Percentiles rank a stretch among this genome's conserved stretches.
phyloP scores from a whole-genome alignment of 2,329 filamentous ascomycete genomes.

The Cadophora malorum region DNA sequence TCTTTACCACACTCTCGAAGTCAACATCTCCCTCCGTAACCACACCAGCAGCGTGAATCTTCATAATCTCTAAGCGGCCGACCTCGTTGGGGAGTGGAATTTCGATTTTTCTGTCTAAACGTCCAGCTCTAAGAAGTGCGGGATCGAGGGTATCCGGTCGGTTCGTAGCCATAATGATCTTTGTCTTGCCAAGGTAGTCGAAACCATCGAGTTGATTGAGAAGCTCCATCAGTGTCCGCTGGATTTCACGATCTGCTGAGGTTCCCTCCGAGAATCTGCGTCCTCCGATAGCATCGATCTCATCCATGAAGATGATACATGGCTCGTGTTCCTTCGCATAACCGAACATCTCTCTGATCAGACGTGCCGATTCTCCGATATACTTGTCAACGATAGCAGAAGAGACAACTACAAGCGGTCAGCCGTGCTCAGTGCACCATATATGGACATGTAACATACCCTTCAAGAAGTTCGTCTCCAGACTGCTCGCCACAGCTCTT shows the following conservation, averaged over 20 bases:
- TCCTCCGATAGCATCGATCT: conserved; percentile 98
- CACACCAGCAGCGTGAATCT: conserved; percentile 91
- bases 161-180: conserved; percentile 99
- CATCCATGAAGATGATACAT: conserved; percentile 99
- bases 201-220: conserved; percentile 99
- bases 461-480: conserved; percentile 98
- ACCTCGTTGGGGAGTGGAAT: conserved; percentile 98
- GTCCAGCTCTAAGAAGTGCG: conserved; percentile 87
- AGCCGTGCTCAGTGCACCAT: conserved; percentile 23
- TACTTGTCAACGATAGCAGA: conserved; percentile 99
- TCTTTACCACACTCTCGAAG: conserved; percentile 99
- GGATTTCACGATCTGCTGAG: conserved; percentile 96
- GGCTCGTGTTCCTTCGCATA: conserved; percentile 99
- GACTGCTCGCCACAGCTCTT: conserved; percentile 90
- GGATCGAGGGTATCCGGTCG: conserved; percentile 95
- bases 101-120: conserved; percentile 97
- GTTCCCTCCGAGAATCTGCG: conserved; percentile 97
- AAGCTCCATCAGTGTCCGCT: conserved; percentile 97
- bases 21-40: conserved; percentile 94
- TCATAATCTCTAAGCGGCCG: conserved; percentile 93
- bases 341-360: conserved; percentile 99
- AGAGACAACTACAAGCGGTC: conserved; percentile 75
- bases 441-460: conserved; percentile 58
- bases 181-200: conserved; percentile 98
- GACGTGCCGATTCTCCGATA: conserved; percentile 94